These are phyloP conservation scores for Tricholoma sp. DNA, from an alignment of 768 basidiomycete genomes.

Conservation along the genomic window DNA sequence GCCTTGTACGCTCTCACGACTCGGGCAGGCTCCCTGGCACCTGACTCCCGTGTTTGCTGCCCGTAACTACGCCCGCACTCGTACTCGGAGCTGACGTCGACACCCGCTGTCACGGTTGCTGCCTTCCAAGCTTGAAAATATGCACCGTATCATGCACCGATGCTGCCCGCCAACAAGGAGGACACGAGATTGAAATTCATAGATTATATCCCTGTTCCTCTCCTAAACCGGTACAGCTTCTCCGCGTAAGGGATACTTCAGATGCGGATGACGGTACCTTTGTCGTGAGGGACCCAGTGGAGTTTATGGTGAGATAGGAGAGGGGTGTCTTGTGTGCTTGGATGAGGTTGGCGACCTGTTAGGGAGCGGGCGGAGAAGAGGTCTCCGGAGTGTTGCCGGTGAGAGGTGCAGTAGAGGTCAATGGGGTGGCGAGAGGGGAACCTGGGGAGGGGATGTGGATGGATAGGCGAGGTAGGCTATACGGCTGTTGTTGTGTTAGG, in stretches of 20 bases:
- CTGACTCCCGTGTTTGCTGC: background rate
- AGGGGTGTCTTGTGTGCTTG: too few relatives aligned
- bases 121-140: constrained; percentile 87
- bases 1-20: constrained; percentile 48
- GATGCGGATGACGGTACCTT: constrained; percentile 95
- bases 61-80: background rate
- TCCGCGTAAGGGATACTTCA: constrained; percentile 89
- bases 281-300: constrained; percentile 88
- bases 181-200: constrained; percentile 77
- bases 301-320: constrained; percentile 83
- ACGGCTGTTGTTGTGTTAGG: too few relatives aligned
- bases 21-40: background rate
- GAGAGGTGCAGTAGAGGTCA: too few relatives aligned
- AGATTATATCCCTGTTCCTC: constrained; percentile 88
- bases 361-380: too few relatives aligned
- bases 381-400: too few relatives aligned
- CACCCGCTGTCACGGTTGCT: constrained; percentile 9
- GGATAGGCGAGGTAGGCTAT: too few relatives aligned
- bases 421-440: too few relatives aligned
- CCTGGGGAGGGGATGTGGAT: too few relatives aligned
- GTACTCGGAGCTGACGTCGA: background rate
- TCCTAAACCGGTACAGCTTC: constrained; percentile 90
- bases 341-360: too few relatives aligned
- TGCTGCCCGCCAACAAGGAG: constrained; percentile 82
- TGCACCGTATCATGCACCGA: constrained; percentile 95